Conservation (phyloP, 495 filamentous ascomycete species). For the Penicillium daleae region DNA sequence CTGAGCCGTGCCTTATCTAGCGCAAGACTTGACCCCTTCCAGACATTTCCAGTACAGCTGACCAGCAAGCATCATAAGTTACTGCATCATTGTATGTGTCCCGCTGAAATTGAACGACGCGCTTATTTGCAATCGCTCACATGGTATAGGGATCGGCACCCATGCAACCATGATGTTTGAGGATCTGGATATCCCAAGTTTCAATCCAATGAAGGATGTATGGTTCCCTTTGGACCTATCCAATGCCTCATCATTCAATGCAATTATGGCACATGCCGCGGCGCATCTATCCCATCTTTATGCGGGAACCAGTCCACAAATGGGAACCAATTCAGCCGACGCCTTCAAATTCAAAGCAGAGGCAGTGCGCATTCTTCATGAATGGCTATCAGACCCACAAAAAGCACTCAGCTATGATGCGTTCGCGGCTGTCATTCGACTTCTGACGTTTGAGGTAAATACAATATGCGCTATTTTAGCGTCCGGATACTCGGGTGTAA, state of each 20-base stretch:
- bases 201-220: slow-evolving; percentile 39
- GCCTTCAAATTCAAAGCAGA: slow-evolving; percentile 32
- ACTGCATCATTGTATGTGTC: slow-evolving; percentile 31
- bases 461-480: neutral
- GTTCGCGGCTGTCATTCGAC: slow-evolving; percentile 35
- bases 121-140: slow-evolving; percentile 3
- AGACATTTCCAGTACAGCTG: slow-evolving; percentile 34
- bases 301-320: slow-evolving; percentile 21
- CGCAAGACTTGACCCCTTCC: slow-evolving; percentile 32
- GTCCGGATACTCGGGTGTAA: neutral
- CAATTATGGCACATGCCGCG: slow-evolving; percentile 36
- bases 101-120: neutral
- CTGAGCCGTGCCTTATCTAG: slow-evolving; percentile 23
- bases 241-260: slow-evolving; percentile 36
- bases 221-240: slow-evolving; percentile 40
- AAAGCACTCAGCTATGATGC: slow-evolving; percentile 32
- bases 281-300: slow-evolving; percentile 32
- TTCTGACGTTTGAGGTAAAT: slow-evolving; percentile 34
- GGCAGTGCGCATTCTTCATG: slow-evolving; percentile 27
- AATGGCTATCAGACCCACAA: slow-evolving; percentile 29
- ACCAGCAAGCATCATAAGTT: slow-evolving; percentile 35
- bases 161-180: slow-evolving; percentile 41
- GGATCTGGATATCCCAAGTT: slow-evolving; percentile 22
- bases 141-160: slow-evolving; percentile 27
- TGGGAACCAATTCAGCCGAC: slow-evolving; percentile 23